A percentile compares a stretch with the other conserved stretches of the same genome.
Evolutionary conservation across 2,329 filamentous ascomycete genomes (phyloP).

Genomic region (Cercospora beticola): DNA sequence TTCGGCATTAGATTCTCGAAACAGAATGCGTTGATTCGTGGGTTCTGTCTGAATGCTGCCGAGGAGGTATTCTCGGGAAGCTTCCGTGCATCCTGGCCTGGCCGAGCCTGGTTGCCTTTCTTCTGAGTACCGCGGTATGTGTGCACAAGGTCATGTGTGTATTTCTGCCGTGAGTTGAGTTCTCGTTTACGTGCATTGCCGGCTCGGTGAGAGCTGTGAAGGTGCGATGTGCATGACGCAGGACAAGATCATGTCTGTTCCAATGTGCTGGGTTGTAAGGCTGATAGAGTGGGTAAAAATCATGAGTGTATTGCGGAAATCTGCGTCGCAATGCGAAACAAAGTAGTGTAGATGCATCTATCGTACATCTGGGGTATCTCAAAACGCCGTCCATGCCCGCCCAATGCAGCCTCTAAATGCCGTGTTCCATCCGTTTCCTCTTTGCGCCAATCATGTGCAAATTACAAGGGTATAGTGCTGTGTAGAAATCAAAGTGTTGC

Average conservation of each 20-base stretch:
- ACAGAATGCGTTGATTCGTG: not conserved
- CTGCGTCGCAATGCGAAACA: not conserved
- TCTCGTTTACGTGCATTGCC: not conserved
- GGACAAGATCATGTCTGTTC: not conserved
- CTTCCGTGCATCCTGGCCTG: not conserved
- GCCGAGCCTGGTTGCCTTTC: not conserved
- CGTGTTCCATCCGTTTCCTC: not conserved
- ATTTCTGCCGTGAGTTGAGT: not conserved
- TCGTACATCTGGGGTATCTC: not conserved
- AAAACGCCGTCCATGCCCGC: not conserved
- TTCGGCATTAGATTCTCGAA: not conserved
- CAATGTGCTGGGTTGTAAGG: not conserved
- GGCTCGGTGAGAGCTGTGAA: not conserved
- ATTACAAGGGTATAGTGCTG: not conserved
- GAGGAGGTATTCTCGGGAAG: not conserved
- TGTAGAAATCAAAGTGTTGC: not conserved
- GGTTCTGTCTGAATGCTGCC: not conserved
- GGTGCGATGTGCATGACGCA: not conserved
- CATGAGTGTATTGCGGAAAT: not conserved
- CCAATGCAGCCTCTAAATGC: not conserved
- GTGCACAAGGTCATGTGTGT: not conserved
- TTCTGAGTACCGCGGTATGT: not conserved
- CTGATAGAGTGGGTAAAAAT: not conserved
- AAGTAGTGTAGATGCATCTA: not conserved
- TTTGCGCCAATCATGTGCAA: not conserved